Conservation (phyloP, 1,139 yeast genomes). For the Lodderomyces jiufengensis region DNA sequence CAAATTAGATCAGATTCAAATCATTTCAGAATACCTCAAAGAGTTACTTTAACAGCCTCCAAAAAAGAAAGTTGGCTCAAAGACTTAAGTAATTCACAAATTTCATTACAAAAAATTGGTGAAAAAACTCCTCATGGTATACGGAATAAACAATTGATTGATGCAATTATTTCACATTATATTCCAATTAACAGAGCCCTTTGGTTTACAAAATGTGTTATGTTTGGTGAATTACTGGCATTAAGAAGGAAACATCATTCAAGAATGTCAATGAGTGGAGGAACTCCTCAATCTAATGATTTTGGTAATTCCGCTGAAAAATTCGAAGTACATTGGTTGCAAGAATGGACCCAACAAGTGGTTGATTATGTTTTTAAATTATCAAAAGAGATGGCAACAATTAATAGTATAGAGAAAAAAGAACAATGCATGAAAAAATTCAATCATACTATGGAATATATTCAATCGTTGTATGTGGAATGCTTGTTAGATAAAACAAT, state of each 20-base stretch:
- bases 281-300: conserved; percentile 4
- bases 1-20: conserved; percentile 51
- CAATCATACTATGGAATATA: conserved; percentile 55
- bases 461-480: conserved; percentile 65
- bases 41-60: conserved; percentile 86
- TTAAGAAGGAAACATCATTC: conserved; percentile 48
- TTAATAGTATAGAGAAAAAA: conserved; percentile 28
- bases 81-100: conserved; percentile 65
- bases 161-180: conserved; percentile 59
- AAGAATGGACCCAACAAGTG: conserved; percentile 86
- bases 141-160: conserved; percentile 66
- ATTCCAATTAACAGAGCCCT: conserved; percentile 78
- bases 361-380: conserved; percentile 55
- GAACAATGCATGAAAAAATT: conserved; percentile 51
- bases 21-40: conserved; percentile 71
- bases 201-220: conserved; percentile 87
- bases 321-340: conserved; percentile 62
- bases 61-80: conserved; percentile 81
- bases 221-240: conserved; percentile 74
- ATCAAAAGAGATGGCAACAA: conserved; percentile 34
- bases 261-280: conserved; percentile 14
- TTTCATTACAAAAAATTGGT: conserved; percentile 65
- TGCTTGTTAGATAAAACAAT: conserved; percentile 58
- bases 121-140: conserved; percentile 91
- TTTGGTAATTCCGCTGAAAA: conserved; percentile 16